phyloP scores from a whole-genome alignment of 73 alveolate species.

The Stentor coeruleus region DNA sequence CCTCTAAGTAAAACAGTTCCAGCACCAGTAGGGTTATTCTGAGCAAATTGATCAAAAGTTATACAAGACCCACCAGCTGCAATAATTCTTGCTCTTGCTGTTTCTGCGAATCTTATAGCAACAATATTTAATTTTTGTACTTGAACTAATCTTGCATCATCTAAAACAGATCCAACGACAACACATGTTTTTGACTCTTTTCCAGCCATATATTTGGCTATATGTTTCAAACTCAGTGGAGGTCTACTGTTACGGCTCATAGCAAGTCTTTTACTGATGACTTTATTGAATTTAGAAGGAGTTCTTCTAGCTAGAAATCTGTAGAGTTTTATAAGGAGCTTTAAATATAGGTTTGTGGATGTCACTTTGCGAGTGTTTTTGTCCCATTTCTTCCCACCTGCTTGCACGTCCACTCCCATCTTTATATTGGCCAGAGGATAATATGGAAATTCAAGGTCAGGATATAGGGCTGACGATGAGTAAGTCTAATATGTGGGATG shows the following conservation, averaged over 20 bases:
- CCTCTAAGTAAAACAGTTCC: conserved; percentile 80
- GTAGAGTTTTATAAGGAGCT: conserved; percentile 49
- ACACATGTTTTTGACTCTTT: conserved; percentile 75
- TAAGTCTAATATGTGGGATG: no score
- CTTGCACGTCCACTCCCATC: no score
- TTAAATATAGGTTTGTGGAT: conserved; percentile 33
- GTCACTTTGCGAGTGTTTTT: conserved; percentile 37
- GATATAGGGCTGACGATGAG: no score
- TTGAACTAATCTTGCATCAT: conserved; percentile 73
- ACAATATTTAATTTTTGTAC: conserved; percentile 76
- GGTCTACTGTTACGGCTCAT: conserved; percentile 70
- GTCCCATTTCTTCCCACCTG: no score
- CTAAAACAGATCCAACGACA: conserved; percentile 85
- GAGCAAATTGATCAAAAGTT: conserved; percentile 85
- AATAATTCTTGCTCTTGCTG: conserved; percentile 91
- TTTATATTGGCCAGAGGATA: no score
- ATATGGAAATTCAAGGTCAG: no score
- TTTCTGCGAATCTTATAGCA: conserved; percentile 86
- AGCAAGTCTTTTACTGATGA: conserved; percentile 71
- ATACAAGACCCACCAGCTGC: conserved; percentile 82
- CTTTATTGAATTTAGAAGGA: conserved; percentile 73
- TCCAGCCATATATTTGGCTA: conserved; percentile 59
- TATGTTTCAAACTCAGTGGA: conserved; percentile 71
- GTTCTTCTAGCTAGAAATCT: no score
- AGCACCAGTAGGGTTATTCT: conserved; percentile 74